Percentiles rank a stretch among this genome's conserved stretches.
phyloP scores from a whole-genome alignment of 1,284 basidiomycete genomes.

The Leccinum fallax region DNA sequence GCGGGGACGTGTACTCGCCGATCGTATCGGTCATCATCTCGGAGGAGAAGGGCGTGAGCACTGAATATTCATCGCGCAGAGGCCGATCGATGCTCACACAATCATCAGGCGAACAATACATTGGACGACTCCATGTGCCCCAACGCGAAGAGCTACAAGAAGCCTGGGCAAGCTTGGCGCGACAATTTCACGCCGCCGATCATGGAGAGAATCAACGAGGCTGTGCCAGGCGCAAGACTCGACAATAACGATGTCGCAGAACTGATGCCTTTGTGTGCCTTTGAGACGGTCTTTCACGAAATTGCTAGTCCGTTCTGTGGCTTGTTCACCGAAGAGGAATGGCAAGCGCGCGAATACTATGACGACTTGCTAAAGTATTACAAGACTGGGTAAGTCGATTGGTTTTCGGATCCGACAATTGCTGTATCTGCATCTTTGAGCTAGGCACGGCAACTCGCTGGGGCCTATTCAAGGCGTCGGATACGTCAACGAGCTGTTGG shows the following conservation, averaged over 20 bases:
- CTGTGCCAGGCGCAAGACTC: constrained; percentile 64
- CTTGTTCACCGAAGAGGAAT: constrained; percentile 64
- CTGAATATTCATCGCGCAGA: neutral
- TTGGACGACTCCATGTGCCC: constrained; percentile 72
- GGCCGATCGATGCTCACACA: neutral
- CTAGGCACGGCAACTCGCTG: constrained; percentile 64
- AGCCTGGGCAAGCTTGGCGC: constrained; percentile 55
- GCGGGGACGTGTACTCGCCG: constrained; percentile 43
- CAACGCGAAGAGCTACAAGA: constrained; percentile 50
- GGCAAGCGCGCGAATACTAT: constrained; percentile 66
- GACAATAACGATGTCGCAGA: constrained; percentile 56
- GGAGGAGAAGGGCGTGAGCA: constrained; percentile 54
- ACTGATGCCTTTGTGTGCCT: constrained; percentile 78
- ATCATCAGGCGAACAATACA: constrained; percentile 64
- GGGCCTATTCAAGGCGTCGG: constrained; percentile 81
- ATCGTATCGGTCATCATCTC: constrained; percentile 55
- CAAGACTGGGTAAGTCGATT: constrained; percentile 54
- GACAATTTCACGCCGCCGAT: constrained; percentile 58
- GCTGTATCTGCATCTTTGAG: constrained; percentile 1
- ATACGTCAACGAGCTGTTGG: constrained; percentile 85
- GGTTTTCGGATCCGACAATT: neutral
- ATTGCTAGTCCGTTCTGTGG: constrained; percentile 69
- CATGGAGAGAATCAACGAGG: constrained; percentile 59
- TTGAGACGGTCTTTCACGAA: constrained; percentile 67
- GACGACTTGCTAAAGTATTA: constrained; percentile 82